These are phyloP conservation scores for Crithidia thermophila DNA, from an alignment of 208 protist genomes.

Conservation along the genomic window DNA sequence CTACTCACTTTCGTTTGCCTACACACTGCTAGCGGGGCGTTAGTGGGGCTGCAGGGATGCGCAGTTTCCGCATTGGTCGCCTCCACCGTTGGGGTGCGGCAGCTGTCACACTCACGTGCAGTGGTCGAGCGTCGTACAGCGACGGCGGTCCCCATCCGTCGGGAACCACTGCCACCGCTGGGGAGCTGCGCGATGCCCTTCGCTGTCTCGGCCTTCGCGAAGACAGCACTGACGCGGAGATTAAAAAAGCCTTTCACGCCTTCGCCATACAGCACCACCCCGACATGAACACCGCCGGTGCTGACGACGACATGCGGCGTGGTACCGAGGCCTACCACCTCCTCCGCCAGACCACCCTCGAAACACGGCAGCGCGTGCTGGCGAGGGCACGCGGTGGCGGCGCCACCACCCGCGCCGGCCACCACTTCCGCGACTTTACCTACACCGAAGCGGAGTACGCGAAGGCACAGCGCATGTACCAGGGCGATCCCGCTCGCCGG, in stretches of 20 bases:
- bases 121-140: too few relatives aligned
- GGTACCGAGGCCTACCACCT: conserved; percentile 72
- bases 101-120: too few relatives aligned
- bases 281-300: conserved; percentile 29
- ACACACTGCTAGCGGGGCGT: too few relatives aligned
- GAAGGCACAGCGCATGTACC: conserved; percentile 52
- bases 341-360: conserved; percentile 33
- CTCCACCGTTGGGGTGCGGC: too few relatives aligned
- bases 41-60: too few relatives aligned
- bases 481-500: conserved; percentile 18
- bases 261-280: conserved; percentile 66
- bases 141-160: neutral
- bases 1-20: too few relatives aligned
- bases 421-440: conserved; percentile 15
- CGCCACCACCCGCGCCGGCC: neutral
- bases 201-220: conserved; percentile 38
- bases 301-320: conserved; percentile 8
- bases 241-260: conserved; percentile 56
- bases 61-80: too few relatives aligned
- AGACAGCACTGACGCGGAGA: conserved; percentile 57
- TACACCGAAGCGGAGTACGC: conserved; percentile 42
- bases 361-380: conserved; percentile 50
- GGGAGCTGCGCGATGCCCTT: conserved; percentile 49
- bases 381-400: neutral
- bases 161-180: conserved; percentile 17